Percentiles rank a stretch among this genome's conserved stretches.
phyloP scores from a whole-genome alignment of 1,284 basidiomycete species.

The Stygiomarasmius scandens region DNA sequence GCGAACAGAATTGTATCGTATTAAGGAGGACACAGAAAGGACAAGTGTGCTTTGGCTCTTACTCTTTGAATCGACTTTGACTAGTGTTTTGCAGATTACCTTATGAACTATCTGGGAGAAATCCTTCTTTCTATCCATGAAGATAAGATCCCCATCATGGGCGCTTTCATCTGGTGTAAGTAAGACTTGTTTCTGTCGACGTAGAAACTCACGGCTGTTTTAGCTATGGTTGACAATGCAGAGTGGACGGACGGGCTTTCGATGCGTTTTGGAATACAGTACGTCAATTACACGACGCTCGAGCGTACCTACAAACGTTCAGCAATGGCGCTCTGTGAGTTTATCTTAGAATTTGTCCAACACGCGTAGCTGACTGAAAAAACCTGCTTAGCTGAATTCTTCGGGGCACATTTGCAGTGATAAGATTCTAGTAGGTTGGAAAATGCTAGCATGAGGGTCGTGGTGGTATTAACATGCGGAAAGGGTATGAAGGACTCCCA shows the following conservation, averaged over 20 bases:
- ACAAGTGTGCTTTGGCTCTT: constrained; percentile 36
- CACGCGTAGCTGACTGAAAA: neutral
- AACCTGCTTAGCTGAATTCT: too few relatives aligned
- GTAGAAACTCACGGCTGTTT: too few relatives aligned
- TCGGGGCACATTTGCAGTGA: too few relatives aligned
- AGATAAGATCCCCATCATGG: constrained; percentile 44
- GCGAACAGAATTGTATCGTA: too few relatives aligned
- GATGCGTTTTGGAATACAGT: constrained; percentile 48
- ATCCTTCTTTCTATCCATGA: constrained; percentile 46
- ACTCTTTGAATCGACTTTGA: neutral
- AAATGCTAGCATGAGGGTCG: too few relatives aligned
- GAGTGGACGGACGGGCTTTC: constrained; percentile 43
- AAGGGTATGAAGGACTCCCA: too few relatives aligned
- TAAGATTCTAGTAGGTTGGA: too few relatives aligned
- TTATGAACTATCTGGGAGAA: constrained; percentile 46
- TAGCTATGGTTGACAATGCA: constrained; percentile 49
- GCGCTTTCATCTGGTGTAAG: constrained; percentile 46
- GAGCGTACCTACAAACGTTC: constrained; percentile 50
- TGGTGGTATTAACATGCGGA: too few relatives aligned
- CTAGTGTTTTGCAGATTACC: constrained; percentile 36
- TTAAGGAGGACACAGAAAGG: constrained; percentile 24
- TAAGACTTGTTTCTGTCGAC: too few relatives aligned
- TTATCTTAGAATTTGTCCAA: neutral
- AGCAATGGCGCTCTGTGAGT: constrained; percentile 45
- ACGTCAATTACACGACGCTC: constrained; percentile 47